Evolutionary conservation across 768 basidiomycete genomes (phyloP).

Genomic region (Thelephora ganbajun): DNA sequence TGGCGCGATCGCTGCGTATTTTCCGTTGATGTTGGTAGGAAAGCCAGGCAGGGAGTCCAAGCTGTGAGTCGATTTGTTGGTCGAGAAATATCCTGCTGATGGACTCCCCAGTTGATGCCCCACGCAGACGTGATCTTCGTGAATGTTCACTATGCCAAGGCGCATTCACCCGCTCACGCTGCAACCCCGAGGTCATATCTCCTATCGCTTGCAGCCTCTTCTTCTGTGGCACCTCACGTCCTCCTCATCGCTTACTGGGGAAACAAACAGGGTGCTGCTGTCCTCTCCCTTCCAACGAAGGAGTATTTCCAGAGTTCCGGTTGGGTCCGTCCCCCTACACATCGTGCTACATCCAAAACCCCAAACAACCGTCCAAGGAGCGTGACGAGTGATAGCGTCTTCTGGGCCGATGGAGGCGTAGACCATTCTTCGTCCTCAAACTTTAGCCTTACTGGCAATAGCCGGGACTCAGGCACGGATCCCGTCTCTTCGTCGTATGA

Average conservation of each 20-base stretch:
- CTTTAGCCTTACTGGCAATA: conserved; percentile 25
- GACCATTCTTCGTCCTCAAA: conserved; percentile 38
- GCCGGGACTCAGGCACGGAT: conserved; percentile 7
- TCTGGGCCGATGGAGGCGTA: conserved; percentile 45
- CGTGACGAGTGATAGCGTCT: conserved; percentile 59
- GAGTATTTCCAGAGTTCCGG: conserved; percentile 82
- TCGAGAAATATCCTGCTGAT: not conserved
- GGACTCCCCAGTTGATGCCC: conserved; percentile 49
- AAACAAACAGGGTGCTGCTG: conserved; percentile 54
- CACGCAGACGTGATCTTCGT: conserved; percentile 77
- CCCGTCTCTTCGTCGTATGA: conserved; percentile 7
- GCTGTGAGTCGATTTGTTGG: conserved; percentile 33
- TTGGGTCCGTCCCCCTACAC: conserved; percentile 40
- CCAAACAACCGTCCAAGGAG: conserved; percentile 15
- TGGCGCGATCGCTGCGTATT: conserved; percentile 77
- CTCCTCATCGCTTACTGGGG: conserved; percentile 78
- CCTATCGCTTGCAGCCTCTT: conserved; percentile 41
- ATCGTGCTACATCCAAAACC: conserved; percentile 3
- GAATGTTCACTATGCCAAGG: conserved; percentile 55
- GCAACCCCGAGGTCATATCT: conserved; percentile 64
- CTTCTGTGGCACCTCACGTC: conserved; percentile 56
- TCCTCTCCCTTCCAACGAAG: conserved; percentile 66
- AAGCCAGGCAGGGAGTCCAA: conserved; percentile 65
- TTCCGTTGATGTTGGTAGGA: conserved; percentile 65
- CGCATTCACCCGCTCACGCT: conserved; percentile 42